Base-by-base conservation (phyloP, 108 stramenopile genomes). In the Nannochloropsis gaditana region DNA sequence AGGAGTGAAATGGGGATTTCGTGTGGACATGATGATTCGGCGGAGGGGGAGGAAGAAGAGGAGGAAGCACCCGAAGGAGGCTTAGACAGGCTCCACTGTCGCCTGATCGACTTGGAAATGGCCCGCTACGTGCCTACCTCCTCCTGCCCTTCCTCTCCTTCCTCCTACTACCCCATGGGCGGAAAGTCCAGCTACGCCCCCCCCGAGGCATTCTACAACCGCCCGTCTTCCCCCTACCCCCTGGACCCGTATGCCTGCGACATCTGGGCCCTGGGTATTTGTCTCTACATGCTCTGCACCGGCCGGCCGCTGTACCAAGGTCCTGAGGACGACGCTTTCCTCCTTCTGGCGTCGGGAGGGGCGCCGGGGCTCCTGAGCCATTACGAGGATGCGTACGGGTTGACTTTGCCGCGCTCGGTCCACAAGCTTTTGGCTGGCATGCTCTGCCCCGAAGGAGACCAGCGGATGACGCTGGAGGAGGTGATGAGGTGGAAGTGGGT, bases 31-130 rank as follows among this genome's bases (percentile, higher is more conserved):
- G 59, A 73, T 0, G 59, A n/a, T 73, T n/a, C 4, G 59, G 8
- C 4, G 59, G n/a, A 73, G 59, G 59, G n/a, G 59, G 59, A 73
- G n/a, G 59, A n/a, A n/a, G n/a, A 73, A n/a, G 59, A 73, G 59
- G 59, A 73, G n/a, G 59, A n/a, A n/a, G n/a, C 5, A 0, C 59
- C 59, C 8, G 31, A 31, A 31, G 31, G 31, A 31, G 31, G 31
- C 31, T 73, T 73, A n/a, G 59, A 4, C 59, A 73, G n/a, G 5
- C 59, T 73, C 59, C 59, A 73, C 59, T 73, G 59, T n/a, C 59
- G 59, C n/a, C 59, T 73, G 2, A 73, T 73, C 59, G 59, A 73
- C 6, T n/a, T 73, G 19, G 59, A 73, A 73, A 73, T 73, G 59
- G 59, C 59, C 3, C 59, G 59, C 59, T 73, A 73, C n/a, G n/a